Conservation (phyloP, 805 yeast genomes). For the Yarrowia alimentaria region DNA sequence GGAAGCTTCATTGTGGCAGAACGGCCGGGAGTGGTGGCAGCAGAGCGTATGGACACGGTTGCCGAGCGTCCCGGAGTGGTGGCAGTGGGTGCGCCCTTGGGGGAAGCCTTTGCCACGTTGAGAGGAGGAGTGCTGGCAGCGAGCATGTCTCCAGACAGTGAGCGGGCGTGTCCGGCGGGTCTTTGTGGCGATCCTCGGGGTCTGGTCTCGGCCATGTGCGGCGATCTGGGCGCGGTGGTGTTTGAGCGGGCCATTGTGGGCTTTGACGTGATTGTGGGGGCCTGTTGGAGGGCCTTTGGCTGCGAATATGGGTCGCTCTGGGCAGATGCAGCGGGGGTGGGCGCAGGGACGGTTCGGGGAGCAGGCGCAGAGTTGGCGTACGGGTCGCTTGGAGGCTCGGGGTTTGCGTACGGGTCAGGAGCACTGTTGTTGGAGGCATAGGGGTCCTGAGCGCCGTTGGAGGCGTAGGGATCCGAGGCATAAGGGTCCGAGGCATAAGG, state of each 20-base stretch:
- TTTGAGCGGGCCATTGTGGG: slow-evolving; percentile 21
- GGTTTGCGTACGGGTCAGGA: slow-evolving; percentile 4
- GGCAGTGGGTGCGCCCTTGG: not conserved
- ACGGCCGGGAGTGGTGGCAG: slow-evolving; percentile 12
- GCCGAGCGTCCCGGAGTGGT: slow-evolving; percentile 2
- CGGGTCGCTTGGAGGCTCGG: not conserved
- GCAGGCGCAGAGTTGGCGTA: slow-evolving; percentile 6
- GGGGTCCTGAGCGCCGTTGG: not conserved
- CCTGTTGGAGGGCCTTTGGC: not conserved
- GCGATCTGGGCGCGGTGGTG: slow-evolving; percentile 17
- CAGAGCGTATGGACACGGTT: not conserved
- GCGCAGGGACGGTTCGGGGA: not conserved
- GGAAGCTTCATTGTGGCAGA: slow-evolving; percentile 15
- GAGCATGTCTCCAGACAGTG: slow-evolving; percentile 8
- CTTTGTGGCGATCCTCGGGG: slow-evolving; percentile 4
- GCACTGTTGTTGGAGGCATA: no score
- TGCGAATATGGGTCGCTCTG: slow-evolving; percentile 5
- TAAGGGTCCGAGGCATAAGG: not conserved
- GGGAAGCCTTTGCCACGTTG: slow-evolving; percentile 2
- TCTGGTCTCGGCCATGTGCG: not conserved
- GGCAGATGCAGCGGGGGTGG: not conserved
- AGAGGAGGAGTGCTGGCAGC: not conserved
- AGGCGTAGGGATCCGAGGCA: not conserved
- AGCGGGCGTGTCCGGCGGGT: not conserved
- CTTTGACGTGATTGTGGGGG: slow-evolving; percentile 4